A percentile compares a stretch with the other conserved stretches of the same genome.
phyloP scores from a whole-genome alignment of 2,329 filamentous ascomycete genomes.

The Aspergillus flavus region DNA sequence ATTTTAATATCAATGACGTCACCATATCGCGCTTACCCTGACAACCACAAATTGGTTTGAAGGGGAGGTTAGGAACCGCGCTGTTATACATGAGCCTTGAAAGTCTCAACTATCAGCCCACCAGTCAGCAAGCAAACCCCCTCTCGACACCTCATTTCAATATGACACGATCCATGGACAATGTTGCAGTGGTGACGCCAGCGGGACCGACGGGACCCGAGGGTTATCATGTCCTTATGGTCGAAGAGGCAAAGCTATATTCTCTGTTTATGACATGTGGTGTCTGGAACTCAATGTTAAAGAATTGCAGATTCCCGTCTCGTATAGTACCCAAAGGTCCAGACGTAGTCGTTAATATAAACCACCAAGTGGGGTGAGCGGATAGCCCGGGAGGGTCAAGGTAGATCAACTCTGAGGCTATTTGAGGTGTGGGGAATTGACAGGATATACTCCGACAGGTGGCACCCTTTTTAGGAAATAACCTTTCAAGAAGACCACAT shows the following conservation, averaged over 20 bases:
- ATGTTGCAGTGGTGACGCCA: conserved; percentile 17
- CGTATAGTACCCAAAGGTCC: background rate
- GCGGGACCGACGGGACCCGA: conserved; percentile 1
- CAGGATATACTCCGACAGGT: background rate
- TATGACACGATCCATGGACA: conserved; percentile 8
- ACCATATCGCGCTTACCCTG: background rate
- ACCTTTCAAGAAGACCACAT: background rate
- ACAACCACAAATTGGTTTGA: background rate
- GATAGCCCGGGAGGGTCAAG: background rate
- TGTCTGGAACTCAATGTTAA: background rate
- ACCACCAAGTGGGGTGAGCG: background rate
- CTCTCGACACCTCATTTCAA: background rate
- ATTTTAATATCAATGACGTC: conserved; percentile 6
- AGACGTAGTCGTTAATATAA: background rate
- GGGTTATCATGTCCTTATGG: background rate
- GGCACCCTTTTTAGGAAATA: background rate
- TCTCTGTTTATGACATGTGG: background rate
- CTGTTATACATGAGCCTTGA: background rate
- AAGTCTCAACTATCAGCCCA: background rate
- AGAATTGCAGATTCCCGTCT: too few species aligned
- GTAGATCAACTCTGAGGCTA: background rate
- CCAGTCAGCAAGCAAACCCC: background rate
- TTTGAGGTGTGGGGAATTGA: background rate
- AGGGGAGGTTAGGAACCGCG: background rate
- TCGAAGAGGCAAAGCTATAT: background rate